phyloP scores from a whole-genome alignment of 371 early-diverging fungal genomes.

The Parasitella parasitica region DNA sequence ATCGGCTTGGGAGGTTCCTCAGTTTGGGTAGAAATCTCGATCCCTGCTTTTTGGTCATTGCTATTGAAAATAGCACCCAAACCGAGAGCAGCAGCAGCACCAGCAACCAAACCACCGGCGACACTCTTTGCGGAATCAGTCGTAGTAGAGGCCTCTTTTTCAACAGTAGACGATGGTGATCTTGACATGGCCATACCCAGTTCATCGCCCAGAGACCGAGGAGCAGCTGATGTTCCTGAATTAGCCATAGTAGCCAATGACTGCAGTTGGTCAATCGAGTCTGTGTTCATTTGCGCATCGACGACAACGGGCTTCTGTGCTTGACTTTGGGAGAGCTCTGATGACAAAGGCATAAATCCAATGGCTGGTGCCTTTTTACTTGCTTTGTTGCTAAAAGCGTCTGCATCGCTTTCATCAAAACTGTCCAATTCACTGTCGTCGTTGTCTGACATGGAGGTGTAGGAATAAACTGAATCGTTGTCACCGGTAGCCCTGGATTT shows the following conservation, averaged over 20 bases:
- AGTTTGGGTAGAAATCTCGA: slow-evolving; percentile 12
- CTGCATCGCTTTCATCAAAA: slow-evolving; percentile 17
- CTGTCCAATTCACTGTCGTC: slow-evolving; percentile 30
- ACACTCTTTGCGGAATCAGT: slow-evolving; percentile 2
- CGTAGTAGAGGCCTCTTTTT: neutral
- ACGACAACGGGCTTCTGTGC: slow-evolving; percentile 10
- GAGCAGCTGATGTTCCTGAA: neutral
- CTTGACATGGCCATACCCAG: slow-evolving; percentile 12
- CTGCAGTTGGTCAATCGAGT: slow-evolving; percentile 3
- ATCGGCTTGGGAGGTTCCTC: neutral
- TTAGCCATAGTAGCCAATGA: neutral
- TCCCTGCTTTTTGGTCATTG: neutral
- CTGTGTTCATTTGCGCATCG: slow-evolving; percentile 22
- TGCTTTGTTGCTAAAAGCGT: neutral
- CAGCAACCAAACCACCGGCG: slow-evolving; percentile 1
- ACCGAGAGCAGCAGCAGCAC: neutral
- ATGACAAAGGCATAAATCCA: slow-evolving; percentile 27
- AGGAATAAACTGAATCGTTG: slow-evolving; percentile 18
- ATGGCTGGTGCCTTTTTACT: neutral
- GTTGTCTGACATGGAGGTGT: slow-evolving; percentile 29
- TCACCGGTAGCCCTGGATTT: slow-evolving; percentile 3
- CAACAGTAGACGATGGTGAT: slow-evolving; percentile 3
- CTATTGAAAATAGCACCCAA: neutral
- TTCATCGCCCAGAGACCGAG: slow-evolving; percentile 36
- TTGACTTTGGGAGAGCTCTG: slow-evolving; percentile 31